Conservation (phyloP, 768 basidiomycete genomes). For the Pleurotus ostreatus region DNA sequence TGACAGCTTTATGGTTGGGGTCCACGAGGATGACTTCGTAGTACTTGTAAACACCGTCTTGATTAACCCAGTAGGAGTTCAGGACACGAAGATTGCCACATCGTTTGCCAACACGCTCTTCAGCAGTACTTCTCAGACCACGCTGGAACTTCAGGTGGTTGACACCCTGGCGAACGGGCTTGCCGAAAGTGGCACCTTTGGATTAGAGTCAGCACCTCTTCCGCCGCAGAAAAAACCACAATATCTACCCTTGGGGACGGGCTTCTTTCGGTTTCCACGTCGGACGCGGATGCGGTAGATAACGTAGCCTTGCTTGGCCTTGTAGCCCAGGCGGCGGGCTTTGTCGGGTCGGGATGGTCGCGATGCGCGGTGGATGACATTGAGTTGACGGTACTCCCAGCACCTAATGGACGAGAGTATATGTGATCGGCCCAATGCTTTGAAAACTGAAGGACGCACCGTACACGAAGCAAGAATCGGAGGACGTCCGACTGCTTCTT, state of each 20-base stretch:
- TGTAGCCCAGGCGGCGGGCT: slow-evolving; percentile 97
- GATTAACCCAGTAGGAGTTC: slow-evolving; percentile 99
- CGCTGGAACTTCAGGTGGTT: slow-evolving; percentile 99
- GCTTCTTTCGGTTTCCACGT: slow-evolving; percentile 98
- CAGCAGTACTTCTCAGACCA: slow-evolving; percentile 86
- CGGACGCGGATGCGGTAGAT: slow-evolving; percentile 97
- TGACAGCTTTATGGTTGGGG: slow-evolving; percentile 87
- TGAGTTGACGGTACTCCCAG: slow-evolving; percentile 99
- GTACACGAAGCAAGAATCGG: slow-evolving; percentile 95
- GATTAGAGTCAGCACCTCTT: not conserved
- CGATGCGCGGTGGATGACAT: slow-evolving; percentile 97
- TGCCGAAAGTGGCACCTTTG: slow-evolving; percentile 94
- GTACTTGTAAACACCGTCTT: slow-evolving; percentile 98
- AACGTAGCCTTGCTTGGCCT: slow-evolving; percentile 99
- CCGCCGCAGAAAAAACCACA: not conserved
- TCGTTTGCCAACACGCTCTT: slow-evolving; percentile 95
- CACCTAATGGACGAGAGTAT: slow-evolving; percentile 45
- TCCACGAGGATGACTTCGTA: slow-evolving; percentile 99
- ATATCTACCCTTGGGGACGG: slow-evolving; percentile 85
- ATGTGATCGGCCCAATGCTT: not conserved
- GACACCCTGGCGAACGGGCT: slow-evolving; percentile 98
- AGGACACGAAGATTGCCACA: slow-evolving; percentile 96
- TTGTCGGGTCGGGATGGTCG: slow-evolving; percentile 99
- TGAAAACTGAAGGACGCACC: slow-evolving; percentile 44
- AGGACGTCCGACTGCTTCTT: slow-evolving; percentile 98